phyloP scores from a whole-genome alignment of 2,329 filamentous ascomycete genomes.

The Aspergillus neoniger region DNA sequence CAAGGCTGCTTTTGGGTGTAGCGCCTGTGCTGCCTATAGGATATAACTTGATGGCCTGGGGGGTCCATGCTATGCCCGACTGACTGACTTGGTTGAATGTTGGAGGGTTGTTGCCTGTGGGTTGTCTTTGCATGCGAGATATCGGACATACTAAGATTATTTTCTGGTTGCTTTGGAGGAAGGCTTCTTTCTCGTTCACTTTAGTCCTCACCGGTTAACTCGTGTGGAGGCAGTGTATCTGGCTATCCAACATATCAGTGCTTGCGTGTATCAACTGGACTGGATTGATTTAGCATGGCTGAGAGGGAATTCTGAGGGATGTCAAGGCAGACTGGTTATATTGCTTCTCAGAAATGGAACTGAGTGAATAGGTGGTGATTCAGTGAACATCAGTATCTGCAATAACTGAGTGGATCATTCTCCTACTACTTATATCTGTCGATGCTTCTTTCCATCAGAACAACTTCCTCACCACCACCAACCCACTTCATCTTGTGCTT shows the following conservation, averaged over 20 bases:
- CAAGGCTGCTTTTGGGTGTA: not conserved
- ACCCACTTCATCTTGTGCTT: too few relatives aligned
- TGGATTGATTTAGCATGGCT: not conserved
- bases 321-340: not conserved
- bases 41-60: too few relatives aligned
- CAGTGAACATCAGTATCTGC: too few relatives aligned
- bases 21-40: not conserved
- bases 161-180: not conserved
- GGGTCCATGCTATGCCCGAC: too few relatives aligned
- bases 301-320: not conserved
- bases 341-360: not conserved
- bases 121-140: not conserved
- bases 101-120: not conserved
- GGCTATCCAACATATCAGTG: not conserved
- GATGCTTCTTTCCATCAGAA: too few relatives aligned
- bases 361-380: too few relatives aligned
- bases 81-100: too few relatives aligned
- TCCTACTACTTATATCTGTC: too few relatives aligned
- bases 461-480: too few relatives aligned
- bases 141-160: not conserved
- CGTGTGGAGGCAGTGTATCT: not conserved
- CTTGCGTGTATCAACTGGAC: not conserved
- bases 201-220: not conserved
- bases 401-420: too few relatives aligned
- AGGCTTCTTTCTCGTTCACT: not conserved